These are phyloP conservation scores for Pythium utonaiense DNA, from an alignment of 352 stramenopile species.

Conservation along the genomic window DNA sequence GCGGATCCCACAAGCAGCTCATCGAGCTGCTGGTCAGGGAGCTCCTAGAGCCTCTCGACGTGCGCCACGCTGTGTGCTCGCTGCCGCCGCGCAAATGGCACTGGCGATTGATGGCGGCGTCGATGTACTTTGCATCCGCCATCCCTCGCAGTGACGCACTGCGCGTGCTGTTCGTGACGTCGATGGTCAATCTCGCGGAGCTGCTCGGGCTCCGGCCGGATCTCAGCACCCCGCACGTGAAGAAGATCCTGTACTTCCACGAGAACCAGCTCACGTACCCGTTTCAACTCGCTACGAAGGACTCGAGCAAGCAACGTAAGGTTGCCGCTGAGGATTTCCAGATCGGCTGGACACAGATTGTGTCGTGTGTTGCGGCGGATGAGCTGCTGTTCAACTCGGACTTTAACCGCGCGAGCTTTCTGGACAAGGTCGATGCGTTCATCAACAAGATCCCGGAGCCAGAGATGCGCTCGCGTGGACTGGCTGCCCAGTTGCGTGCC, in stretches of 20 bases:
- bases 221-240: slow-evolving; percentile 15
- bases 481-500: slow-evolving; percentile 19
- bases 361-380: slow-evolving; percentile 46
- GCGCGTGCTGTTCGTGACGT: slow-evolving; percentile 39
- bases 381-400: slow-evolving; percentile 52
- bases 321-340: slow-evolving; percentile 51
- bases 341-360: slow-evolving; percentile 49
- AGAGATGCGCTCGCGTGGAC: slow-evolving; percentile 23
- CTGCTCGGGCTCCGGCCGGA: slow-evolving; percentile 36
- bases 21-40: slow-evolving; percentile 34
- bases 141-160: slow-evolving; percentile 22
- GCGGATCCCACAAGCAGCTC: slow-evolving; percentile 50
- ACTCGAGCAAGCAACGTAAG: slow-evolving; percentile 11
- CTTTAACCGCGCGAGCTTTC: slow-evolving; percentile 38
- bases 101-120: slow-evolving; percentile 37
- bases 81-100: slow-evolving; percentile 50
- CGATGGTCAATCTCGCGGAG: slow-evolving; percentile 43
- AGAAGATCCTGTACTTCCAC: slow-evolving; percentile 63
- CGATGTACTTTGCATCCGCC: slow-evolving; percentile 23
- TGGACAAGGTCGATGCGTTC: slow-evolving; percentile 41
- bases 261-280: slow-evolving; percentile 67
- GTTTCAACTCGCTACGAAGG: slow-evolving; percentile 17
- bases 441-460: slow-evolving; percentile 50
- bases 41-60: slow-evolving; percentile 17
- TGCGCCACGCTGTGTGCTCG: slow-evolving; percentile 23